A percentile compares a stretch with the other conserved stretches of the same genome.
Evolutionary conservation across 352 stramenopile species (phyloP).

Genomic region (Phytophthora aleatoria): DNA sequence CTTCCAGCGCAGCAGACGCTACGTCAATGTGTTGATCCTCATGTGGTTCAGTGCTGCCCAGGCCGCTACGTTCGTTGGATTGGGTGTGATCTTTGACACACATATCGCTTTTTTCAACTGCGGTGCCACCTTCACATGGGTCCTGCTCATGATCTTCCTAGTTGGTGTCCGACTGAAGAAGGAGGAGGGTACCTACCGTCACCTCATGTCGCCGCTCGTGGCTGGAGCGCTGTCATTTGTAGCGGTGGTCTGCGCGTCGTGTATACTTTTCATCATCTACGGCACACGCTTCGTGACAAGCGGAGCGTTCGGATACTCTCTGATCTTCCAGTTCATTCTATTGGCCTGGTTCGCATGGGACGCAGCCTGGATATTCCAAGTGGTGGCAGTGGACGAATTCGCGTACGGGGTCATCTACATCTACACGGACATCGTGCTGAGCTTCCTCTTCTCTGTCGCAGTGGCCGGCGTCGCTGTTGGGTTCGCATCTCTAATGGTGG

Average conservation of each 20-base stretch:
- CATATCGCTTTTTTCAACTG: constrained; percentile 51
- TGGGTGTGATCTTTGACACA: constrained; percentile 38
- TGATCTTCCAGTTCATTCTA: constrained; percentile 41
- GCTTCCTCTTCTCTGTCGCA: constrained; percentile 33
- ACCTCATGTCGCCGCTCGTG: constrained; percentile 29
- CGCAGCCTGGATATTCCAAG: constrained; percentile 44
- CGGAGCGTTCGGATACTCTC: constrained; percentile 26
- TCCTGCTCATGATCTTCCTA: constrained; percentile 36
- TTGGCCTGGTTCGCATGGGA: constrained; percentile 46
- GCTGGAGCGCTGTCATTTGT: constrained; percentile 29
- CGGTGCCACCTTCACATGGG: constrained; percentile 36
- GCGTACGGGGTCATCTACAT: constrained; percentile 57
- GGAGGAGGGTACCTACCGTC: constrained; percentile 2
- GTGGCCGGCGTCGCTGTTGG: constrained; percentile 19
- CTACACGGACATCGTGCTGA: constrained; percentile 55
- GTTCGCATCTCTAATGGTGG: constrained; percentile 24
- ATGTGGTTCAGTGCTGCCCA: constrained; percentile 38
- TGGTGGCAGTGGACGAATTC: constrained; percentile 50
- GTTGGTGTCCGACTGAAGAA: constrained; percentile 24
- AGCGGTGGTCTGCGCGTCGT: constrained; percentile 16
- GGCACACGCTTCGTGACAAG: constrained; percentile 27
- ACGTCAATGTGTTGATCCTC: constrained; percentile 37
- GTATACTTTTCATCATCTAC: constrained; percentile 30
- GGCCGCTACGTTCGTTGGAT: constrained; percentile 34
- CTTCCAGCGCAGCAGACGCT: constrained; percentile 32